These are phyloP conservation scores for Boletus huronensis DNA, from an alignment of 768 basidiomycete genomes.

Conservation along the genomic window DNA sequence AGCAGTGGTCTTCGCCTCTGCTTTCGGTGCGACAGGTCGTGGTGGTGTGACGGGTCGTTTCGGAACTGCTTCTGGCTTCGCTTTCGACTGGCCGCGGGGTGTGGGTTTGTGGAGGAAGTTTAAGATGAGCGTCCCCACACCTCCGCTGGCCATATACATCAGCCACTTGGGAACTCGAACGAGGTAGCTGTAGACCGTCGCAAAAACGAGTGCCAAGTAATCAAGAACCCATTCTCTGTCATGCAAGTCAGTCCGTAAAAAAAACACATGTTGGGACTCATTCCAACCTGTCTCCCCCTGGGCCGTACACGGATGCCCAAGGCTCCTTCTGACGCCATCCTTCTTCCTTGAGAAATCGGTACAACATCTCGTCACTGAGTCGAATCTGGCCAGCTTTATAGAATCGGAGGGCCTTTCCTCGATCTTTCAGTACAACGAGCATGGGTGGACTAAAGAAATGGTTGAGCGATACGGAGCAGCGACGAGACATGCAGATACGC, in stretches of 20 bases:
- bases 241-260: constrained; percentile 8
- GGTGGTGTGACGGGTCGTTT: constrained; percentile 4
- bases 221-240: constrained; percentile 67
- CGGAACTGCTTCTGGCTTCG: not conserved
- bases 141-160: constrained; percentile 63
- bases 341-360: constrained; percentile 63
- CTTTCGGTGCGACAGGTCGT: not conserved
- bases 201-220: constrained; percentile 47
- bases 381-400: constrained; percentile 63
- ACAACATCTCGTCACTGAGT: constrained; percentile 55
- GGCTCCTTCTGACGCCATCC: constrained; percentile 59
- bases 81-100: not conserved
- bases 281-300: constrained; percentile 70
- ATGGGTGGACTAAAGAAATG: constrained; percentile 60
- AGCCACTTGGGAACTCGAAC: constrained; percentile 68
- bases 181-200: constrained; percentile 49
- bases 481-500: constrained; percentile 27
- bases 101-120: constrained; percentile 53
- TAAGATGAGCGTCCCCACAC: constrained; percentile 62
- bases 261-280: not conserved
- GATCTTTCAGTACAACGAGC: constrained; percentile 64
- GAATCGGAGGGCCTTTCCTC: constrained; percentile 80
- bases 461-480: not conserved
- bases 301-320: constrained; percentile 68
- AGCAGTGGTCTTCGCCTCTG: constrained; percentile 15